Evolutionary conservation across 1,139 yeast genomes (phyloP), one percentile per base, ranked within the genome.

Genomic region (Pichia sp.): DNA sequence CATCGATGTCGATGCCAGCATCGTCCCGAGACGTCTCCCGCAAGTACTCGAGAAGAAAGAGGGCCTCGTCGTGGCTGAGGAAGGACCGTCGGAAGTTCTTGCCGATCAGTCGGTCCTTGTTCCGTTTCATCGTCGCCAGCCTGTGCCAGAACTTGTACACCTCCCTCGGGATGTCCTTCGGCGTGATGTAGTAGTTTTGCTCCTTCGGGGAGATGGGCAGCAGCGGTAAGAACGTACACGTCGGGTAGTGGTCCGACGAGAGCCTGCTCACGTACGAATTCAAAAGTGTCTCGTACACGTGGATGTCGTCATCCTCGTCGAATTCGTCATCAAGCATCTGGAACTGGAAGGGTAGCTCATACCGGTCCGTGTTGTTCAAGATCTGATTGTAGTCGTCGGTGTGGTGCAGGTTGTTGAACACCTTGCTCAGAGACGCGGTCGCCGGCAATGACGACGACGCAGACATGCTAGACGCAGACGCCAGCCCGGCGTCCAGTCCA

Each of bases 201-300:
- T 59, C 61, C 30, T 60, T 59, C 2, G 61, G 59, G 1, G 51
- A 45, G 15, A 57, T 45, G 5, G 60, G 60, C 32, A 57, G 47
- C 5, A 57, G 30, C 7, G 59, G 60, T 13, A 56, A 41, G 49
- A 59, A 59, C 13, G 57, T 46, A 48, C 72, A 69, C 15, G 58
- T 59, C 2, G 61, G 58, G 51, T 61, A 65, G 57, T 69, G 72
- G 36, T 65, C 71, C 1, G 62, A 54, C 8, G 52, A 49, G 10
- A 69, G 53, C 16, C 69, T 56, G 15, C 49, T 57, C 26, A 61
- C 52, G 51, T 67, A 68, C 6, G 65, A 64, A 2, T 56, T 56
- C 1, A 68, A 57, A 5, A 69, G 49, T 2, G 58, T 51, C n/a
- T 53, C 54, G 45, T 57, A 56, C n/a, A 56, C 40, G 16, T 56